Conservation (phyloP, 805 yeast species). For the Yueomyces sp. region DNA sequence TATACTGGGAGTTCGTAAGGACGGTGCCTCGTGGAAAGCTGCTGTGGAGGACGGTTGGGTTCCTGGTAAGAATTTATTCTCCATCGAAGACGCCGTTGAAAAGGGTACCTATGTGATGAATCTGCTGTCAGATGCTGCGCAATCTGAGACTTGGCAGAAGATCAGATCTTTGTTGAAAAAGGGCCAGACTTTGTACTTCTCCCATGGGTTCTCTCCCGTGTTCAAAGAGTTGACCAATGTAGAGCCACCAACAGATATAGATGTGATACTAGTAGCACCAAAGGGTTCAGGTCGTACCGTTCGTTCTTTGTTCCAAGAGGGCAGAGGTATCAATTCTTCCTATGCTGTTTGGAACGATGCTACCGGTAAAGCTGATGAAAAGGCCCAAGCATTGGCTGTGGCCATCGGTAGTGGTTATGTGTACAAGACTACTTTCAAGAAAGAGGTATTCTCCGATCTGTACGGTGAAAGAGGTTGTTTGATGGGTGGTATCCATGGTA, state of each 20-base stretch:
- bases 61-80: conserved; percentile 96
- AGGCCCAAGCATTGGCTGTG: conserved; percentile 95
- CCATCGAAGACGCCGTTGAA: conserved; percentile 81
- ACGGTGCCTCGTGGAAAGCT: conserved; percentile 99
- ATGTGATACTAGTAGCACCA: conserved; percentile 98
- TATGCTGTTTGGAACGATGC: conserved; percentile 99
- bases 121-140: conserved; percentile 98
- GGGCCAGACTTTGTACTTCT: conserved; percentile 96
- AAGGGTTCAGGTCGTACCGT: conserved; percentile 99
- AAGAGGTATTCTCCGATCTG: conserved; percentile 96
- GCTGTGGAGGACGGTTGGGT: conserved; percentile 99
- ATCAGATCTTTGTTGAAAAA: conserved; percentile 86
- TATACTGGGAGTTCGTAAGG: conserved; percentile 94
- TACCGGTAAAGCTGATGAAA: conserved; percentile 97
- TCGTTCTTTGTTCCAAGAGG: conserved; percentile 98
- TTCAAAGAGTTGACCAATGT: conserved; percentile 96
- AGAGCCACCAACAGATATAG: conserved; percentile 87
- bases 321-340: conserved; percentile 99
- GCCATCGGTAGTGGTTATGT: conserved; percentile 99
- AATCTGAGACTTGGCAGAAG: conserved; percentile 91
- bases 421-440: conserved; percentile 98
- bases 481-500: conserved; percentile 99
- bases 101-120: conserved; percentile 95
- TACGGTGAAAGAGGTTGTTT: conserved; percentile 99
- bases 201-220: conserved; percentile 99